A percentile compares a stretch with the other conserved stretches of the same genome.
Evolutionary conservation across 108 stramenopile genomes (phyloP).

Genomic region (Skeletonema marinoi): DNA sequence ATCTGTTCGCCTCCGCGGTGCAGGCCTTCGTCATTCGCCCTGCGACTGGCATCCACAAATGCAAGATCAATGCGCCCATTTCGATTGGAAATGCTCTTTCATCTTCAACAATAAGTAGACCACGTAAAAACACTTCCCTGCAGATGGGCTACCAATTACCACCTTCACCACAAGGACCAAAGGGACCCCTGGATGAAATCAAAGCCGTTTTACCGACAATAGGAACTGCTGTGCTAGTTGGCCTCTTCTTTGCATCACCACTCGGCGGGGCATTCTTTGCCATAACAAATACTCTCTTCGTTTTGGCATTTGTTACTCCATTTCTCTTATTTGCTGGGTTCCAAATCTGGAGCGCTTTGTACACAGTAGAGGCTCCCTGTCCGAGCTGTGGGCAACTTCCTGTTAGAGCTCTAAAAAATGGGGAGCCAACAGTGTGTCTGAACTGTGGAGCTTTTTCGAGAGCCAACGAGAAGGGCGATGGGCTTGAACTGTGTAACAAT

Average conservation of each 20-base stretch:
- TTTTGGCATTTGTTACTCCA: conserved; percentile 60
- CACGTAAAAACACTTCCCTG: conserved; percentile 10
- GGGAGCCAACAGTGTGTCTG: conserved; percentile 61
- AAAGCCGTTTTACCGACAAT: conserved; percentile 40
- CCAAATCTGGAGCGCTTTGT: conserved; percentile 63
- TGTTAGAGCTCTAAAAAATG: conserved; percentile 54
- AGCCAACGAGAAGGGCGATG: conserved; percentile 46
- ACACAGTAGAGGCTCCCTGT: conserved; percentile 67
- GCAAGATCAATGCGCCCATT: background rate
- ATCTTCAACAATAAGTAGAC: background rate
- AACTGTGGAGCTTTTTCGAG: conserved; percentile 70
- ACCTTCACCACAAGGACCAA: conserved; percentile 20
- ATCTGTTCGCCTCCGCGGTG: background rate
- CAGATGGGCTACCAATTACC: conserved; percentile 40
- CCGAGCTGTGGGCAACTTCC: conserved; percentile 67
- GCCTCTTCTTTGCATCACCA: conserved; percentile 70
- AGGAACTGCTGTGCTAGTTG: conserved; percentile 21
- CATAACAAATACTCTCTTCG: conserved; percentile 71
- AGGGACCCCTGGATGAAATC: conserved; percentile 31
- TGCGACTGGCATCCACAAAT: background rate
- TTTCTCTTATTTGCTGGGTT: conserved; percentile 58
- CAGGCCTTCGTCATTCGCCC: background rate
- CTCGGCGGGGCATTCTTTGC: conserved; percentile 73
- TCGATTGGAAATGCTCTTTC: background rate
- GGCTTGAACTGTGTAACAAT: conserved; percentile 53